These are phyloP conservation scores for Penicillium cosmopolitanum DNA, from an alignment of 495 filamentous ascomycete species.

Conservation along the genomic window DNA sequence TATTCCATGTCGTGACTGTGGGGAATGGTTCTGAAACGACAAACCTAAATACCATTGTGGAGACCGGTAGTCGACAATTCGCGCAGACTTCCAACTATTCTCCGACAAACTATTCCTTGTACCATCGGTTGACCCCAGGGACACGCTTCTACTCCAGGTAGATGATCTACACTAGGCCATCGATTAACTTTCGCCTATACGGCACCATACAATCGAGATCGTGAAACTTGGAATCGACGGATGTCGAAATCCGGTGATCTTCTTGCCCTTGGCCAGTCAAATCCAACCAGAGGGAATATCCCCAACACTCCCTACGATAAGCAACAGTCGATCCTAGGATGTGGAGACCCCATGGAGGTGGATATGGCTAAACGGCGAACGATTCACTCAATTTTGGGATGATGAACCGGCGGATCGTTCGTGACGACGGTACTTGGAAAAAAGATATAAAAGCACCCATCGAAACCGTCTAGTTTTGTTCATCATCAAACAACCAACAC, in stretches of 20 bases:
- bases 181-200: neutral
- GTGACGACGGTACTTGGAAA: neutral
- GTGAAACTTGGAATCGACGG: neutral
- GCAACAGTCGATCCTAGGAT: neutral
- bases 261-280: neutral
- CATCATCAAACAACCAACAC: slow-evolving; percentile 16
- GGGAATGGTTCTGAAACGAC: slow-evolving; percentile 1
- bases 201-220: neutral
- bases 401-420: neutral
- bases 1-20: neutral
- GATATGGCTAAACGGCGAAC: neutral
- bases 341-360: neutral
- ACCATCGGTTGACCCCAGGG: slow-evolving; percentile 4
- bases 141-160: slow-evolving; percentile 3
- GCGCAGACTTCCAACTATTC: neutral
- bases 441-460: slow-evolving; percentile 25
- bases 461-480: neutral
- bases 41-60: slow-evolving; percentile 10
- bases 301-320: neutral
- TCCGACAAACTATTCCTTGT: neutral
- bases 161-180: slow-evolving; percentile 10
- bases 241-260: slow-evolving; percentile 5
- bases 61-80: slow-evolving; percentile 8
- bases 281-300: neutral
- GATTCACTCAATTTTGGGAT: neutral